Base-by-base conservation (phyloP, 305 asterid genomes). In the Fraxinus platypoda region DNA sequence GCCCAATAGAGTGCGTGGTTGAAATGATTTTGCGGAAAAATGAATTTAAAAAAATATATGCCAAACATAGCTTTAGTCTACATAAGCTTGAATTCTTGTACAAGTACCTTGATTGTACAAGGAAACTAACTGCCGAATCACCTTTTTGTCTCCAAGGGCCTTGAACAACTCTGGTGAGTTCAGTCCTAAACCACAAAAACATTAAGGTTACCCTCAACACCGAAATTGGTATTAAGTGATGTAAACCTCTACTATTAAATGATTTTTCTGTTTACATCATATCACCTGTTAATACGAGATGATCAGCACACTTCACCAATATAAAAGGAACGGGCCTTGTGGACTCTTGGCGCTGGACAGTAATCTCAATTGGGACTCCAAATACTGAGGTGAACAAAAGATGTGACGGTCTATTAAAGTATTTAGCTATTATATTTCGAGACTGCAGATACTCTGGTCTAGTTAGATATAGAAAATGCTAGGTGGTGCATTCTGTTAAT, bases 211-310 rank as follows among this genome's bases (percentile, higher is more conserved):
- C 73, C 71, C 37, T 59, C 71, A 80, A 79, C 33, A 81, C 28
- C 77, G 5, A 71, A 25, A 3, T 25, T 23, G 33, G 74, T 59
- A 59, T 66, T 26, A 66, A 11, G n/a, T 11, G 74, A 66, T 26
- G 74, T 26, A 26, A 66, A 66, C 35, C 74, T 23, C 74, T 26
- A 28, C 21, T 80, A 77, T 7, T 43, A 66, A 26, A 66, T 66
- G 8, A 72, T 35, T 57, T 54, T 59, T 74, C 74, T 46, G 74
- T 70, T 35, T 57, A 17, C 71, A 81, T 62, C 49, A 57, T 75
- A 59, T 83, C 88, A 93, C 98, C 98, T 90, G 98, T 90, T 86
- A 92, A 79, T 84, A 93, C 89, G 83, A 93, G 94, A 84, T 76
- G 83, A 90, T 93, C 97, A 25, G 92, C 97, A 87, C 97, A 90